Conservation (phyloP, 345 rosid species). For the Salix dunnii region DNA sequence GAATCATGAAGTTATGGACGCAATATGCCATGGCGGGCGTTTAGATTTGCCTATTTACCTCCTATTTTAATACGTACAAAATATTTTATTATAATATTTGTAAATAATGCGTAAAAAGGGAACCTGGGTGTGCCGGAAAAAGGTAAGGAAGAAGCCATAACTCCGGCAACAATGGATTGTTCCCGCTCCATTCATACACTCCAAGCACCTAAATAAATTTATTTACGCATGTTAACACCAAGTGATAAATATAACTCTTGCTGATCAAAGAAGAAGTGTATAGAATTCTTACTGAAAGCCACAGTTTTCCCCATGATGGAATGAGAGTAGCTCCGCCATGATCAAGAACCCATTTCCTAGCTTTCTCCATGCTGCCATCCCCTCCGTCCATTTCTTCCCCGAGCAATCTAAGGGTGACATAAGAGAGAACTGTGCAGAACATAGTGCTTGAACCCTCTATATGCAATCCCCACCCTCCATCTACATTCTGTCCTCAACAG, state of each 20-base stretch:
- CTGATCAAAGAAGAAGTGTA: background rate
- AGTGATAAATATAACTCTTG: background rate
- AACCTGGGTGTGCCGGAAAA: conserved; percentile 57
- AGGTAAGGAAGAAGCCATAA: conserved; percentile 60
- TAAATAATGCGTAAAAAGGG: background rate
- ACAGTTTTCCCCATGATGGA: conserved; percentile 82
- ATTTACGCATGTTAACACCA: too few relatives aligned
- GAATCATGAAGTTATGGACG: too few relatives aligned
- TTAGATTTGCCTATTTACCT: too few relatives aligned
- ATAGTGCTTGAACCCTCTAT: conserved; percentile 61
- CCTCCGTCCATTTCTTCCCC: conserved; percentile 43
- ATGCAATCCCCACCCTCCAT: conserved; percentile 84
- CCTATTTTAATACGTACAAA: too few relatives aligned
- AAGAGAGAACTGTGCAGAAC: conserved; percentile 49
- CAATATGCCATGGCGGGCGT: too few relatives aligned
- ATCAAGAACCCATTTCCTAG: conserved; percentile 54
- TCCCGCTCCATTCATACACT: conserved; percentile 72
- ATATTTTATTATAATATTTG: too few relatives aligned
- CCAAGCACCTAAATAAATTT: conserved; percentile 49
- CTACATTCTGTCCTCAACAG: conserved; percentile 38
- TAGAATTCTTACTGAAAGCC: conserved; percentile 49
- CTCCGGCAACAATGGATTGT: conserved; percentile 67
- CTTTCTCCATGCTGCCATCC: conserved; percentile 38
- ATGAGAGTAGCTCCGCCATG: conserved; percentile 59
- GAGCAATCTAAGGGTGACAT: conserved; percentile 50